These are phyloP conservation scores for Besnoitia besnoiti DNA, from an alignment of 169 alveolate genomes.

Conservation along the genomic window DNA sequence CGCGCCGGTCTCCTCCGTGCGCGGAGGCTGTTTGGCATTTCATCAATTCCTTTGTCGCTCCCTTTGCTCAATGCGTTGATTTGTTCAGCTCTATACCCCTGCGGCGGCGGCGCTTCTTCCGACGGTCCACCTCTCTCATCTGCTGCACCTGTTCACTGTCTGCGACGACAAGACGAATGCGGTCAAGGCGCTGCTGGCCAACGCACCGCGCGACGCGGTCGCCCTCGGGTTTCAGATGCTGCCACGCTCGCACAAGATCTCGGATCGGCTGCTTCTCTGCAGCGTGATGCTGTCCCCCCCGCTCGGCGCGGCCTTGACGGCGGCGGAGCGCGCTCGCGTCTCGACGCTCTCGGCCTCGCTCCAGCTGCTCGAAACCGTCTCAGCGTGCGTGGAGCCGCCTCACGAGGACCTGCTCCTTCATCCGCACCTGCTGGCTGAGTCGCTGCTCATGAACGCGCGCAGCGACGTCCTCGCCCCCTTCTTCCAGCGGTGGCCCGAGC, in stretches of 20 bases:
- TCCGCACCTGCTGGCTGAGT: conserved; percentile 43
- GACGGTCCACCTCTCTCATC: background rate
- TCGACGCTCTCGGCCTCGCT: conserved; percentile 69
- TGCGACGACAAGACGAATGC: conserved; percentile 43
- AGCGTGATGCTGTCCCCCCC: conserved; percentile 31
- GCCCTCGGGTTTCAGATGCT: conserved; percentile 19
- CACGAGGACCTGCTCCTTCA: conserved; percentile 64
- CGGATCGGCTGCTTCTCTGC: conserved; percentile 57
- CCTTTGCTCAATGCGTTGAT: background rate
- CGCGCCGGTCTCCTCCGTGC: no score
- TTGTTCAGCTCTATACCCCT: background rate
- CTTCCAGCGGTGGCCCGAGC: conserved; percentile 67
- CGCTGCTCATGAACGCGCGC: conserved; percentile 52
- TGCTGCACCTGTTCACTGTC: conserved; percentile 27
- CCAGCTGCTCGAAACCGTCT: conserved; percentile 69
- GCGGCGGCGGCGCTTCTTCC: background rate
- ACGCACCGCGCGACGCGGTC: conserved; percentile 28
- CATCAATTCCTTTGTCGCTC: no score
- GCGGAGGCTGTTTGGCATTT: no score
- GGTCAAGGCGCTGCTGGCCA: background rate
- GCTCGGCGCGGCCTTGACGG: background rate
- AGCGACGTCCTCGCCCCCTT: conserved; percentile 66
- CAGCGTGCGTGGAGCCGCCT: conserved; percentile 67
- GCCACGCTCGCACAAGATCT: background rate
- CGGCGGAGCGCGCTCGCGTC: conserved; percentile 39